Evolutionary conservation across 1,284 basidiomycete species (phyloP).

Genomic region (Naganishia sp.): DNA sequence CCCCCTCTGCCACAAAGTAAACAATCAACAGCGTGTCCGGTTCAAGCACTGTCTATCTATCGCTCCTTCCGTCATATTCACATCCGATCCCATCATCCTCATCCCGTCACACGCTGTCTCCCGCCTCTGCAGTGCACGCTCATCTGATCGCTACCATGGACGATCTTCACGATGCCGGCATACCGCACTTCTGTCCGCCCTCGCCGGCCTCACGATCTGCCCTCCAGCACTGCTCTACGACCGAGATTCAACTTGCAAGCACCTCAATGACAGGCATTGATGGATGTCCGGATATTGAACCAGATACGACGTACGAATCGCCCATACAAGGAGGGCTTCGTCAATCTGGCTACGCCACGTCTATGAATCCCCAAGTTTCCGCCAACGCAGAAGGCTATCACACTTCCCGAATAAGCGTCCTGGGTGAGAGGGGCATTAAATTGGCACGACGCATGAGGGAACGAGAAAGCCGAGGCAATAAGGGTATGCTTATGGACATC

Average conservation of each 20-base stretch:
- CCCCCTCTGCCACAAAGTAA: conserved; percentile 14
- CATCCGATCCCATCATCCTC: not conserved
- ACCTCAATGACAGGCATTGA: conserved; percentile 19
- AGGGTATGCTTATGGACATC: too few relatives aligned
- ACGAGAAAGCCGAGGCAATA: too few relatives aligned
- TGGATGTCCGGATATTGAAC: not conserved
- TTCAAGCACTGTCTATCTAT: conserved; percentile 13
- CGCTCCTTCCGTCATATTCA: not conserved
- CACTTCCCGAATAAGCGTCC: too few relatives aligned
- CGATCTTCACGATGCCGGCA: not conserved
- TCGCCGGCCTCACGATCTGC: conserved; percentile 13
- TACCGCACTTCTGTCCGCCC: conserved; percentile 7
- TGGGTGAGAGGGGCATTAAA: too few relatives aligned
- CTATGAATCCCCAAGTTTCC: too few relatives aligned
- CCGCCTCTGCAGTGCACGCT: not conserved
- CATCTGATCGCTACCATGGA: not conserved
- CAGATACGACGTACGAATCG: too few relatives aligned
- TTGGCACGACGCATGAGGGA: too few relatives aligned
- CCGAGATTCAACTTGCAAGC: conserved; percentile 23
- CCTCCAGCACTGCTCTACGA: conserved; percentile 23
- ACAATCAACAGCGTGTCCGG: conserved; percentile 11
- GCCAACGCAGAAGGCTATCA: too few relatives aligned
- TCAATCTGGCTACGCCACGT: too few relatives aligned
- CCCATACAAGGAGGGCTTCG: too few relatives aligned
- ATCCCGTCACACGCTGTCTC: not conserved